phyloP scores from a whole-genome alignment of 2,329 filamentous ascomycete genomes.

The Daldinia eschscholtzii region DNA sequence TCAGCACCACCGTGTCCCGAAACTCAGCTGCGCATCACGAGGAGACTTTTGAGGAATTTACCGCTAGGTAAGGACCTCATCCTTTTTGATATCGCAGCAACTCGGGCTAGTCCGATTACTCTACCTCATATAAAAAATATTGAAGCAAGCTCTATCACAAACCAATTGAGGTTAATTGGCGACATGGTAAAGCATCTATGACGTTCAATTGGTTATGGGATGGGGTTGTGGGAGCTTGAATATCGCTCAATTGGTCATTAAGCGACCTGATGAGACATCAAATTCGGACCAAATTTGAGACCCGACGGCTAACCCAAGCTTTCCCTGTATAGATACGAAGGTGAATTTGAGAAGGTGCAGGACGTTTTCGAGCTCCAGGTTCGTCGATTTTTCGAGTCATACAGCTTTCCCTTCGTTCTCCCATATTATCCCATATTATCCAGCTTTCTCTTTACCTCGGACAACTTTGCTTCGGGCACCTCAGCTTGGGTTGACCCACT shows the following conservation, averaged over 20 bases:
- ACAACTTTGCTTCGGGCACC: conserved; percentile 5
- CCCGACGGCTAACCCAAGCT: conserved; percentile 54
- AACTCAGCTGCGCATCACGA: conserved; percentile 76
- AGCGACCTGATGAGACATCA: neutral
- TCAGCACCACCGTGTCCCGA: conserved; percentile 72
- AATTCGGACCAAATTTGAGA: conserved; percentile 43
- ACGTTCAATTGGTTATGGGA: conserved; percentile 25
- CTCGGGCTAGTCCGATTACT: neutral
- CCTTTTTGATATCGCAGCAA: conserved; percentile 7
- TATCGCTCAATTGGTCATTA: conserved; percentile 45
- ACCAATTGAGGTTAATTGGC: conserved; percentile 33
- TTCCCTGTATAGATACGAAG: conserved; percentile 83
- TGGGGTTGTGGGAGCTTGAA: conserved; percentile 30
- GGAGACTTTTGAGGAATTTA: conserved; percentile 99
- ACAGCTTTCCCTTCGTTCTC: conserved; percentile 4
- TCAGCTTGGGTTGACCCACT: conserved; percentile 35
- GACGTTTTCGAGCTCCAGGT: conserved; percentile 99
- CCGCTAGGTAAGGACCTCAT: conserved; percentile 80
- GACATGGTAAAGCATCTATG: conserved; percentile 10
- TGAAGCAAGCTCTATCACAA: neutral
- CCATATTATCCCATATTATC: neutral
- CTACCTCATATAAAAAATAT: neutral
- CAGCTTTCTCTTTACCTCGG: conserved; percentile 14
- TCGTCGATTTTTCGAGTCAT: conserved; percentile 54
- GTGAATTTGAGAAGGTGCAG: conserved; percentile 97